Conservation (phyloP, 179 eudicot species). For the Beta lomatogona region DNA sequence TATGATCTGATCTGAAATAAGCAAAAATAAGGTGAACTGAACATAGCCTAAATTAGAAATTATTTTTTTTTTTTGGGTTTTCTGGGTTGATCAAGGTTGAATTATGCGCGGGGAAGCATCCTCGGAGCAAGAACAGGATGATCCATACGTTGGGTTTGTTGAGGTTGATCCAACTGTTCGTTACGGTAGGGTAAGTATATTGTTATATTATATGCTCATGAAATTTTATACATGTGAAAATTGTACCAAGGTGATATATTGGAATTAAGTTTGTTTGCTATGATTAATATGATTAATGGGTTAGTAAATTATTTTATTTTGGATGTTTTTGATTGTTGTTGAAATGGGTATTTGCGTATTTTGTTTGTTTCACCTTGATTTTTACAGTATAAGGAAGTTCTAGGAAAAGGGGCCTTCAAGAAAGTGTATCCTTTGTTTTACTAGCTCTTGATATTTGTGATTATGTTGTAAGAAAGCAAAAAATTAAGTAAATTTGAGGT, state of each 20-base stretch:
- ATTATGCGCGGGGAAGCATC: slow-evolving; percentile 58
- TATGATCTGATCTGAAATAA: too few relatives aligned
- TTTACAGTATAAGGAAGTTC: slow-evolving; percentile 84
- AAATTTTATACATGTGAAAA: too few relatives aligned
- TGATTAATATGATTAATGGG: neutral
- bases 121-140: slow-evolving; percentile 69
- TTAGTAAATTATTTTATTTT: neutral
- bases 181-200: slow-evolving; percentile 53
- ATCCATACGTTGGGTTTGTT: slow-evolving; percentile 62
- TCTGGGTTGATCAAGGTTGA: slow-evolving; percentile 18
- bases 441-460: neutral
- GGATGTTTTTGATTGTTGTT: neutral
- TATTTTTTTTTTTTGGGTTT: neutral
- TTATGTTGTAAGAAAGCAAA: neutral
- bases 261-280: neutral
- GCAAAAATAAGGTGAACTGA: too few relatives aligned
- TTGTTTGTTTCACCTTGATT: slow-evolving; percentile 12
- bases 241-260: too few relatives aligned
- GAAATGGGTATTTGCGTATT: slow-evolving; percentile 24
- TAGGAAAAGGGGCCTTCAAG: slow-evolving; percentile 94
- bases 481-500: neutral
- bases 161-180: slow-evolving; percentile 85
- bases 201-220: too few relatives aligned
- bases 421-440: slow-evolving; percentile 82
- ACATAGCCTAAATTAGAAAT: neutral